phyloP scores from a whole-genome alignment of 1,284 basidiomycete genomes.

The Naganishia cerealis region DNA sequence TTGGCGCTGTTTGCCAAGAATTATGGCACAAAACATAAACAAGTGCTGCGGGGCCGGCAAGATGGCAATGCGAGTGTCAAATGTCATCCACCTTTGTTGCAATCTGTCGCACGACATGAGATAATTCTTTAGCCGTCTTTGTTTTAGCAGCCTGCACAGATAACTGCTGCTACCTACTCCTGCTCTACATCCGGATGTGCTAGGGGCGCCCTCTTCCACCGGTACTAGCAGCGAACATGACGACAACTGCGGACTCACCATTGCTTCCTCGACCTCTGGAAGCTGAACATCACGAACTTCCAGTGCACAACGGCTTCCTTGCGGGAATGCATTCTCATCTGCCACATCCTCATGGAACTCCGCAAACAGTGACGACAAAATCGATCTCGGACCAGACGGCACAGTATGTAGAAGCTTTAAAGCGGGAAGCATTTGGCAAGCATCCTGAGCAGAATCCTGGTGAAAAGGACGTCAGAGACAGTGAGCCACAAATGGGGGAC shows the following conservation, averaged over 20 bases:
- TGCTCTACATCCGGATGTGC: not conserved
- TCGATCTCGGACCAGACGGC: constrained; percentile 23
- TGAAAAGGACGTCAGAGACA: not conserved
- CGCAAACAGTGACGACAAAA: constrained; percentile 7
- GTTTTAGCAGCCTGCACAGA: not conserved
- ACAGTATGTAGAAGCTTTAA: constrained; percentile 6
- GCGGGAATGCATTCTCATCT: not conserved
- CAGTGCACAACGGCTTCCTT: not conserved
- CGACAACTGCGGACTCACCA: not conserved
- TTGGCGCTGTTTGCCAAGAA: constrained; percentile 7
- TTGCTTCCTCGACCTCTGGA: constrained; percentile 15
- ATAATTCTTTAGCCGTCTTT: not conserved
- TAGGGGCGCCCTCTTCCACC: not conserved
- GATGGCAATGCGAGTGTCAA: not conserved
- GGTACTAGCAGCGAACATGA: constrained; percentile 17
- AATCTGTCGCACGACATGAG: not conserved
- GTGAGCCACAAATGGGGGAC: not conserved
- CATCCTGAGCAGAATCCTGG: not conserved
- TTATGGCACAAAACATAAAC: constrained; percentile 7
- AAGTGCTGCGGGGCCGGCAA: constrained; percentile 11
- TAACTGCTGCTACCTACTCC: not conserved
- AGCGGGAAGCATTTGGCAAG: constrained; percentile 15
- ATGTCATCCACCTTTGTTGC: not conserved
- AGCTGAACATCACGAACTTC: constrained; percentile 7
- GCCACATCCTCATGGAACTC: constrained; percentile 8